Conservation (phyloP, 1,284 basidiomycete species). For the Fistulinella cinereoalba region DNA sequence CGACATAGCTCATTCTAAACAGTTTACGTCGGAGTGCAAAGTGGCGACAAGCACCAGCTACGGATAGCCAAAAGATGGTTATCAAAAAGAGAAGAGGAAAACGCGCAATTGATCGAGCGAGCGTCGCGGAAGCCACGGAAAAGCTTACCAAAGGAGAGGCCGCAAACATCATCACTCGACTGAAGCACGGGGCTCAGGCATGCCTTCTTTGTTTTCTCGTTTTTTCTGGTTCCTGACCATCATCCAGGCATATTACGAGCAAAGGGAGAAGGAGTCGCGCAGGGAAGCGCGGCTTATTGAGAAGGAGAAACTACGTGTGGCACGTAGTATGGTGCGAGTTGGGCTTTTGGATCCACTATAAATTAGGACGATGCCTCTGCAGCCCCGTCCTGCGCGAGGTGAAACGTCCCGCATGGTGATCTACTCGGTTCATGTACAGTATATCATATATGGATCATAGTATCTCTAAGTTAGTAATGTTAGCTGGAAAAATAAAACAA, state of each 20-base stretch:
- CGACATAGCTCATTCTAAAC: slow-evolving; percentile 13
- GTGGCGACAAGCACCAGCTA: slow-evolving; percentile 73
- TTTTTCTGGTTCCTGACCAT: slow-evolving; percentile 2
- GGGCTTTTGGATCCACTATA: slow-evolving; percentile 46
- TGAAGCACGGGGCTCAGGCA: slow-evolving; percentile 77
- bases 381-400: too few relatives aligned
- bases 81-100: slow-evolving; percentile 60
- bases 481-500: too few relatives aligned
- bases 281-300: slow-evolving; percentile 36
- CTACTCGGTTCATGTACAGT: too few relatives aligned
- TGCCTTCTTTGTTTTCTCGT: slow-evolving; percentile 6
- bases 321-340: slow-evolving; percentile 56
- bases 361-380: too few relatives aligned
- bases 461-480: too few relatives aligned
- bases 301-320: slow-evolving; percentile 49
- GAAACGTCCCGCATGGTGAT: too few relatives aligned
- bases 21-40: slow-evolving; percentile 65
- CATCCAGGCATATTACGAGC: slow-evolving; percentile 53
- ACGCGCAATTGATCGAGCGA: slow-evolving; percentile 21
- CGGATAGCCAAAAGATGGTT: slow-evolving; percentile 60
- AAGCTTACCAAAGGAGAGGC: slow-evolving; percentile 74
- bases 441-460: too few relatives aligned
- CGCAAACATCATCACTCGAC: slow-evolving; percentile 70
- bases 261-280: slow-evolving; percentile 44
- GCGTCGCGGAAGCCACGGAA: slow-evolving; percentile 33